Base-by-base conservation (phyloP, 1,284 basidiomycete species). In the Rhodofomes roseus region DNA sequence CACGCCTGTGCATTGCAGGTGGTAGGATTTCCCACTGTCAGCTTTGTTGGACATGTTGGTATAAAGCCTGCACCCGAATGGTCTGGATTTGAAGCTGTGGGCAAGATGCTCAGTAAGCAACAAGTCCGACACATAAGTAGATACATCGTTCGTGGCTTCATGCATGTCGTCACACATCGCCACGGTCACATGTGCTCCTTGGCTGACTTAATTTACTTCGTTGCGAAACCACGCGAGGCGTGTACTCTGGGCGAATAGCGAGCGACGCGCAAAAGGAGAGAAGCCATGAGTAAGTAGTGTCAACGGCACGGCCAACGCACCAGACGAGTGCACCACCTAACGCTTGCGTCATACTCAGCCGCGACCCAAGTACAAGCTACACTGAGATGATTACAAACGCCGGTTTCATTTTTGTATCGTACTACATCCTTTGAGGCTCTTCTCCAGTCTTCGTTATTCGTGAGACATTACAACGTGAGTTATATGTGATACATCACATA, bases 1-100 rank as follows among this genome's bases (percentile, higher is more conserved):
- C 14, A 70, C 69, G 0, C 88, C 87, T 2, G 87, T 88, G 64
- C 82, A 84, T 63, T 81, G 62, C 0, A 75, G 81, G 66, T 81
- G 82, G 63, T 87, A 86, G 1, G 65, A 60, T 61, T 77, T 80
- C 37, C 82, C 82, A 8, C 76, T 70, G 63, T 85, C 83, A 18
- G 60, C 50, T 29, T 63, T 68, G n/a, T 58, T 39, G 9, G 73
- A 59, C 74, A 75, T 77, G 44, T 62, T 70, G 54, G 60, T 41
- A 31, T 50, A 11, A 44, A 43, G 18, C 18, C n/a, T n/a, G n/a
- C n/a, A n/a, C 18, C 34, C 34, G 34, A 36, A 36, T 36, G 34
- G 34, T 25, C 41, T 43, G n/a, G 31, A 34, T 34, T 11, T 34
- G 31, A 34, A 11, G 11, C 31, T 34, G 31, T 11, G 11, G 5